Evolutionary conservation across 1,139 yeast genomes (phyloP).

Genomic region (Suhomyces kunorum): DNA sequence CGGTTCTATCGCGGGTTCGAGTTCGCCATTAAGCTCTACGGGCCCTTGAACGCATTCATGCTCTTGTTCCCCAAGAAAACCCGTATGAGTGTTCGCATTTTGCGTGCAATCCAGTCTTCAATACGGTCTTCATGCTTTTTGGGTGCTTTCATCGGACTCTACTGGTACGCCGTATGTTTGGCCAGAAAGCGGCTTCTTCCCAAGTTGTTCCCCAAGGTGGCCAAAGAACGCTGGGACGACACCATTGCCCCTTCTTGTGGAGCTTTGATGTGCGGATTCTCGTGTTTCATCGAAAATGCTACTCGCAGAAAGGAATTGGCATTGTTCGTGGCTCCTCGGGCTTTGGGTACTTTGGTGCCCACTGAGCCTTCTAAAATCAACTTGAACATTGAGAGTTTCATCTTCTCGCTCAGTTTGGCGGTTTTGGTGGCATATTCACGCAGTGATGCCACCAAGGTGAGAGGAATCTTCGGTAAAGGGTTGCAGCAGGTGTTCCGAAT

Average conservation of each 20-base stretch:
- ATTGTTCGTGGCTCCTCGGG: constrained; percentile 41
- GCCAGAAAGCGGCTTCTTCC: constrained; percentile 35
- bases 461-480: constrained; percentile 42
- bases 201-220: constrained; percentile 30
- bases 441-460: constrained; percentile 29
- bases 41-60: constrained; percentile 34
- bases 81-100: constrained; percentile 21
- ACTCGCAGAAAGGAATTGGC: constrained; percentile 43
- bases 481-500: constrained; percentile 13
- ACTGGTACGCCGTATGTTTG: constrained; percentile 43
- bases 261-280: constrained; percentile 35
- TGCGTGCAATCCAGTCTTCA: constrained; percentile 28
- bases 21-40: constrained; percentile 38
- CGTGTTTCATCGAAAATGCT: constrained; percentile 35
- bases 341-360: constrained; percentile 37
- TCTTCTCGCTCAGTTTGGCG: constrained; percentile 38
- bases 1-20: constrained; percentile 37
- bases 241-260: constrained; percentile 35
- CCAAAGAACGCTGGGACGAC: constrained; percentile 31
- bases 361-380: constrained; percentile 28
- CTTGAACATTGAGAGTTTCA: constrained; percentile 30
- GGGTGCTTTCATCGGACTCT: constrained; percentile 34
- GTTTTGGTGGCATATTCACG: constrained; percentile 36
- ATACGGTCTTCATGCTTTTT: constrained; percentile 36
- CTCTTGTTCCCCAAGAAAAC: constrained; percentile 29